A percentile compares a stretch with the other conserved stretches of the same genome.
Conservation (phyloP, 176 grass and related monocot species). For the Metroxylon sagu region DNA sequence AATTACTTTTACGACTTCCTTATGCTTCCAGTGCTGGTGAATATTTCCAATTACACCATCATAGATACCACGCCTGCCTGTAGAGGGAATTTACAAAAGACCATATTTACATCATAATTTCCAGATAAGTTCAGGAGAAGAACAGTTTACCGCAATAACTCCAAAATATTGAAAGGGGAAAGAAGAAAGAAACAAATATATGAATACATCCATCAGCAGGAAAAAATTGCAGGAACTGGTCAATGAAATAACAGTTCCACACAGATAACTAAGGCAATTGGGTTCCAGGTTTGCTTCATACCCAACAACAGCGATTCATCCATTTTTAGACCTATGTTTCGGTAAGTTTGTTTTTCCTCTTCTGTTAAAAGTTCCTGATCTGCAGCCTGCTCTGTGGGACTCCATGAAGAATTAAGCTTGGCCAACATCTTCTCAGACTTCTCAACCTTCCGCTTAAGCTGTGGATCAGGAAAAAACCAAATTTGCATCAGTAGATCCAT, state of each 20-base stretch:
- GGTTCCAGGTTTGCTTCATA: slow-evolving; percentile 7
- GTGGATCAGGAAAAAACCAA: not conserved
- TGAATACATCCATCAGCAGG: too few species aligned
- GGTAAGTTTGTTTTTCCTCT: slow-evolving; percentile 60
- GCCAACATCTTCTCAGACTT: slow-evolving; percentile 55
- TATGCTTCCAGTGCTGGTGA: slow-evolving; percentile 92
- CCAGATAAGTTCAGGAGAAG: too few species aligned
- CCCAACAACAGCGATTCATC: slow-evolving; percentile 60
- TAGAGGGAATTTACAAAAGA: too few species aligned
- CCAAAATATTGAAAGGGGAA: too few species aligned
- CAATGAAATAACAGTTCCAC: too few species aligned
- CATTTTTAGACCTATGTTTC: slow-evolving; percentile 65
- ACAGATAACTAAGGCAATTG: too few species aligned
- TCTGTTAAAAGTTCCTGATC: slow-evolving; percentile 73
- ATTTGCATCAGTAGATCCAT: slow-evolving; percentile 1
- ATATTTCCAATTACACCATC: slow-evolving; percentile 75
- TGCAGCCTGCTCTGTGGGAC: slow-evolving; percentile 32
- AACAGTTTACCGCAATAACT: too few species aligned
- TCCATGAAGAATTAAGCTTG: slow-evolving; percentile 51
- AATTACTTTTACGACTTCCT: slow-evolving; percentile 86
- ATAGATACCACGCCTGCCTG: slow-evolving; percentile 87
- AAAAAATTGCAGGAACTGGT: too few species aligned
- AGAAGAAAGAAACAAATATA: too few species aligned
- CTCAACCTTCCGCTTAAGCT: slow-evolving; percentile 76
- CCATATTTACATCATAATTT: too few species aligned